Base-by-base conservation (phyloP, 2,329 filamentous ascomycete species). In the Phialophora expanda region DNA sequence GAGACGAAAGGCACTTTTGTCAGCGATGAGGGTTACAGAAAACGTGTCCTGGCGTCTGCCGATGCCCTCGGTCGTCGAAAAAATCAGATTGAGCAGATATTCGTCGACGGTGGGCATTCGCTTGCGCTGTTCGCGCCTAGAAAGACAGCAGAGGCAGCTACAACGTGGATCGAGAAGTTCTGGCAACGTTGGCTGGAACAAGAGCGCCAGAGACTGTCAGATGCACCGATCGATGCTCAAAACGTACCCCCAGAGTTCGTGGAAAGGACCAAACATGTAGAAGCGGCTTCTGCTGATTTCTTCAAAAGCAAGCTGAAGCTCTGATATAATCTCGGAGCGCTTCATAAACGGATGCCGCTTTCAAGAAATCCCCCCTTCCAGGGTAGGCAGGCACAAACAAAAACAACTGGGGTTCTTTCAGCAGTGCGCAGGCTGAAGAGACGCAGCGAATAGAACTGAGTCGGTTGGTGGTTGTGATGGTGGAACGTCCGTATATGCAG, bases 401-500 rank as follows among this genome's bases (percentile, higher is more conserved):
- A 38, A 44, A 17, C 38, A 44, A 12, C 32, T 34, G 9, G 9
- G 22, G 26, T 4, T 22, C 6, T 53, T 26, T 51, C 20, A 51
- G 20, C 48, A 26, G 46, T 22, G 7, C 4, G 22, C 22, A 12
- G 48, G 48, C 48, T 44, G 17, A 26, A 26, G 12, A 9, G 1
- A 22, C 24, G 48, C 48, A 51, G 22, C 20, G 14, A 26, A 20
- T 11, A 51, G n/a, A 14, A 11, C 46, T 2, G n/a, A n/a, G 22
- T 11, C 9, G 46, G 7, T 50, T 24, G 46, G 46, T 24, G 46
- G 22, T 24, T 26, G 24, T 22, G 12, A 8, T 26, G 48, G 48
- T 51, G 48, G 22, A 50, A 61, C 57, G n/a, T 32, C 9, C 12
- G 38, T 30, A 65, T 64, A 64, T 65, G 62, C 62, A 65, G 62